These are phyloP conservation scores for Bruguiera hainesii DNA, from an alignment of 441 rosid genomes.

Conservation along the genomic window DNA sequence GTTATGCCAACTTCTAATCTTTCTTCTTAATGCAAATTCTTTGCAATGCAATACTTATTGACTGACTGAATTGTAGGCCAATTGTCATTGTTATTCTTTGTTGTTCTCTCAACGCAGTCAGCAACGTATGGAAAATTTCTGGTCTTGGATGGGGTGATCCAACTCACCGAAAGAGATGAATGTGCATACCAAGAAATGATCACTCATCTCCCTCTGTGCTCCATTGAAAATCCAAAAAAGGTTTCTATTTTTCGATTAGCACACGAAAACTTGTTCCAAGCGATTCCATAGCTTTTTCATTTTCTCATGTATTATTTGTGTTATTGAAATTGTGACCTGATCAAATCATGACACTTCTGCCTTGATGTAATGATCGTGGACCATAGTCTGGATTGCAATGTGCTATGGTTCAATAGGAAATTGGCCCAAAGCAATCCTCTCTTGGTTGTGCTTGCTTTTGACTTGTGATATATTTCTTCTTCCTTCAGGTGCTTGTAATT, in stretches of 20 bases:
- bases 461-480: not conserved
- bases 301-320: too few relatives aligned
- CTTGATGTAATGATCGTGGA: too few relatives aligned
- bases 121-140: slow-evolving; percentile 89
- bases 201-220: slow-evolving; percentile 88
- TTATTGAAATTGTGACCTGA: too few relatives aligned
- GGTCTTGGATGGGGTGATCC: slow-evolving; percentile 92
- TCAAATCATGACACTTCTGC: too few relatives aligned
- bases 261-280: too few relatives aligned
- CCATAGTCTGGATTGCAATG: too few relatives aligned
- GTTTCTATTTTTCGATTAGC: slow-evolving; percentile 22
- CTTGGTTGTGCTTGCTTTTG: not conserved
- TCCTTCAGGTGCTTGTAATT: slow-evolving; percentile 53
- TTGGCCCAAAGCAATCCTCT: too few relatives aligned
- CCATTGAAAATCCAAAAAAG: slow-evolving; percentile 83
- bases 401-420: too few relatives aligned
- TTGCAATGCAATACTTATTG: not conserved
- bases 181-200: slow-evolving; percentile 99
- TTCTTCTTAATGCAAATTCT: not conserved
- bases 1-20: not conserved
- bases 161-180: slow-evolving; percentile 95
- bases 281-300: too few relatives aligned
- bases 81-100: not conserved
- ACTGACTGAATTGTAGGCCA: not conserved
- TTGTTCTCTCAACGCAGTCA: slow-evolving; percentile 43